phyloP scores from a whole-genome alignment of 371 early-diverging fungal genomes.

The Phascolomyces articulosus region DNA sequence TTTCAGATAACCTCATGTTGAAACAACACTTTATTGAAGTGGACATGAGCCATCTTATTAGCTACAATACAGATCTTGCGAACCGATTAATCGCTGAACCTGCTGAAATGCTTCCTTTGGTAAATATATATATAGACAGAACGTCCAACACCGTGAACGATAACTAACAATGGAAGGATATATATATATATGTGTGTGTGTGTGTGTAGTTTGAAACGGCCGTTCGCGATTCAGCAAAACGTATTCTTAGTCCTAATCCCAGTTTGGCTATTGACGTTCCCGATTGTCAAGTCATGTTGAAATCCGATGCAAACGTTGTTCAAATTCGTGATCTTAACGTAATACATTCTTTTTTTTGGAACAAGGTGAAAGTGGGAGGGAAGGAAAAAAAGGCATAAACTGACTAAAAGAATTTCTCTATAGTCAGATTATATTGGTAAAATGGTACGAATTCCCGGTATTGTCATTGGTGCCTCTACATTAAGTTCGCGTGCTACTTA shows the following conservation, averaged over 20 bases:
- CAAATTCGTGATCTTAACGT: slow-evolving; percentile 88
- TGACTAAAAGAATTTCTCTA: neutral
- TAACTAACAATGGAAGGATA: no score
- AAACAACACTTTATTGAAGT: slow-evolving; percentile 83
- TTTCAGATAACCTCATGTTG: slow-evolving; percentile 79
- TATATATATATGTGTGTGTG: no score
- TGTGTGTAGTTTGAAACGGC: slow-evolving; percentile 83
- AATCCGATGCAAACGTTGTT: slow-evolving; percentile 82
- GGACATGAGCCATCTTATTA: slow-evolving; percentile 82
- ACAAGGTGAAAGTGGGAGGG: neutral
- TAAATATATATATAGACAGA: no score
- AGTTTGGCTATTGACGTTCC: slow-evolving; percentile 53
- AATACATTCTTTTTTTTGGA: slow-evolving; percentile 7
- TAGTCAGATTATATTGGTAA: slow-evolving; percentile 91
- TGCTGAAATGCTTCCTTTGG: slow-evolving; percentile 81
- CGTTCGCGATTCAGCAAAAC: slow-evolving; percentile 69
- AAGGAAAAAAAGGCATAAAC: neutral
- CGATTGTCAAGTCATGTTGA: slow-evolving; percentile 89
- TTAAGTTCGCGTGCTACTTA: slow-evolving; percentile 86
- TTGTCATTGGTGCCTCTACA: slow-evolving; percentile 96
- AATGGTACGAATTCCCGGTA: slow-evolving; percentile 96
- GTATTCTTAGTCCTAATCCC: slow-evolving; percentile 61
- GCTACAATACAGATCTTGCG: slow-evolving; percentile 82
- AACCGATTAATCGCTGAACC: slow-evolving; percentile 79
- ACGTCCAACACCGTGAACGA: no score